Base-by-base conservation (phyloP, 169 alveolate genomes). In the Amoebophrya sp. region DNA sequence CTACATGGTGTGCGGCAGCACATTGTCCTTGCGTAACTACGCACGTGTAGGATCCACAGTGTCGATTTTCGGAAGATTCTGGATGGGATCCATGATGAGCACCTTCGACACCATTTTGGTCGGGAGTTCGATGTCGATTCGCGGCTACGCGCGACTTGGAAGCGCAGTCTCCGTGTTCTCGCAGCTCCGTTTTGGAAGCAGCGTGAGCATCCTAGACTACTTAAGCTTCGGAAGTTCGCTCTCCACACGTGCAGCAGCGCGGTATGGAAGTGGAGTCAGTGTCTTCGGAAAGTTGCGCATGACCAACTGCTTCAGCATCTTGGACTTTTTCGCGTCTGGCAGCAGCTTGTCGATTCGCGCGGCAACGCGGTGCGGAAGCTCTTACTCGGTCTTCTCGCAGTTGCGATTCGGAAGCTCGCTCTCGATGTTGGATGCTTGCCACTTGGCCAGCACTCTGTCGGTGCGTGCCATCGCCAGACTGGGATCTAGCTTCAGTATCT, bases 11-110 rank as follows among this genome's bases (percentile, higher is more conserved):
- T 47, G 65, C 65, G 65, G 65, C 29, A 12, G 29, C 18, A 47
- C 29, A 12, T 47, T 47, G 65, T 47, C 65, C 29, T 33, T 89
- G 90, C 90, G 90, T 10, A 36, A 33, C 53, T 89, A 34, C 41
- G 90, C 90, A 36, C 90, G 90, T 47, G 90, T 89, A 3, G 90
- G 90, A 1, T 34, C 53, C 41, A 36, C 90, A 24, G 90, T 89
- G 41, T 89, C 90, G 41, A 40, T 89, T 29, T 40, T 26, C 90
- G 90, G 90, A 1, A 40, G n/a, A 33, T 36, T 89, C 53, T 14
- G 90, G 24, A 33, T 89, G 90, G 65, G 65, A 6, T 47, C 65
- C 65, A 47, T 47, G 65, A 47, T 47, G 65, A 47, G 65, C 65
- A 47, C 65, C 29, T 33, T 89, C 53, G 90, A 89, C 90, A 10